Base-by-base conservation (phyloP, 441 rosid species). In the Capsella rubella region DNA sequence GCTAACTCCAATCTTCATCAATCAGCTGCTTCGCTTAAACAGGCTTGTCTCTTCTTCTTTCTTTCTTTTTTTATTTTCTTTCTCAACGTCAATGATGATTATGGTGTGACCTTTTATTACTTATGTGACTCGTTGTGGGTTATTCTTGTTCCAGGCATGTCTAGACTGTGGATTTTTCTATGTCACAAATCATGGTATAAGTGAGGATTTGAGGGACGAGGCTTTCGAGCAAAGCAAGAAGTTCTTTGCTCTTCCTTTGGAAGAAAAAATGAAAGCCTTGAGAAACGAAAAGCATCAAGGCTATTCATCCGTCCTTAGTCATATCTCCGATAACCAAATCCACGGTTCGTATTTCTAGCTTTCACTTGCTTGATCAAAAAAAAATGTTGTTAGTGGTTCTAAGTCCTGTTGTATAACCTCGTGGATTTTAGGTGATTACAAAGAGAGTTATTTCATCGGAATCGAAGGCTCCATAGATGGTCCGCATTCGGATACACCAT, bases 161-260 rank as follows among this genome's bases (percentile, higher is more conserved):
- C 71, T 89, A 72, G 93, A 92, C 67, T 63, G 83, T 66, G 97
- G 95, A 56, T 91, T 91, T 74, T 93, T 93, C 82, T 93, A 93
- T 78, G 88, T 93, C 27, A 68, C 76, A 11, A 93, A 93, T 74
- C 96, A 93, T 47, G 93, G 97, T 43, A 81, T 94, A 34, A 85
- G 86, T 72, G 65, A 78, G 67, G 89, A 90, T 66, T 83, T 90
- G 40, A 84, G 78, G 91, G 84, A 82, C 4, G 81, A 86, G 76
- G 93, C 85, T 16, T 91, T 93, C 60, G 70, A 62, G 28, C 86
- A 83, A 56, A 90, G 96, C 80, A 81, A 68, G 72, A 87, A 68
- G 67, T 84, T 93, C 59, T 93, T 91, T 21, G 72, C 51, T 27
- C 75, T 90, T 78, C 88, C 98, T 15, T 65, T 80, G 15, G 66